These are phyloP conservation scores for Croton laevigatus DNA, from an alignment of 441 rosid genomes.

Conservation along the genomic window DNA sequence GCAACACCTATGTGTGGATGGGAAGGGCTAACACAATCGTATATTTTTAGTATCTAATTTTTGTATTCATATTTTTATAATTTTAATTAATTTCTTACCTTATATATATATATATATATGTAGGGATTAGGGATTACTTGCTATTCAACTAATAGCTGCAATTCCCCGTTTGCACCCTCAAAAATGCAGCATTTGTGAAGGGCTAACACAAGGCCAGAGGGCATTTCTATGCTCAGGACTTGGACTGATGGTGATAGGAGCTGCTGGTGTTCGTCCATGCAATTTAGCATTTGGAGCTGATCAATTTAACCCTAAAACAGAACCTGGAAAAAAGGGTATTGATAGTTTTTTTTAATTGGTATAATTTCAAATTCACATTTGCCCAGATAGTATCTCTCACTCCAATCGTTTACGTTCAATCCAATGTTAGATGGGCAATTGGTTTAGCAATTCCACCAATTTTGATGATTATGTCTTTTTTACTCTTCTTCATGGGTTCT, in stretches of 20 bases:
- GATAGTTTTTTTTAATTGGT: slow-evolving; percentile 42
- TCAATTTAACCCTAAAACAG: slow-evolving; percentile 34
- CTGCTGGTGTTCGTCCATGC: slow-evolving; percentile 43
- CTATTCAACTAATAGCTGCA: no score
- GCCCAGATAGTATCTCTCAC: slow-evolving; percentile 29
- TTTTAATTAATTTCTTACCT: no score
- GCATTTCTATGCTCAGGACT: no score
- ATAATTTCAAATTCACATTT: slow-evolving; percentile 38
- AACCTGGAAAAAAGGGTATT: slow-evolving; percentile 32
- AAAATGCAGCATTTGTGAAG: no score
- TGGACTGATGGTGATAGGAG: slow-evolving; percentile 31
- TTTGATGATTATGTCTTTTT: slow-evolving; percentile 36
- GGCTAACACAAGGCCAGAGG: no score
- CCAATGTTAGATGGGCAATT: slow-evolving; percentile 34
- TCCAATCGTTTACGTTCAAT: slow-evolving; percentile 33
- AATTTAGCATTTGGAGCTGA: slow-evolving; percentile 47
- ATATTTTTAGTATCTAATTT: no score
- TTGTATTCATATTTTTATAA: no score
- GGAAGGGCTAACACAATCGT: no score
- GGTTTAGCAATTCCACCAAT: slow-evolving; percentile 33
- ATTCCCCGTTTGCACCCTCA: no score
- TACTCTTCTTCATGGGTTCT: slow-evolving; percentile 29
- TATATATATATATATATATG: no score
- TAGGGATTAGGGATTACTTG: no score
- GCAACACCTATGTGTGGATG: no score